Evolutionary conservation across 2,329 filamentous ascomycete species (phyloP).

Genomic region (Fusarium sulawesiense): DNA sequence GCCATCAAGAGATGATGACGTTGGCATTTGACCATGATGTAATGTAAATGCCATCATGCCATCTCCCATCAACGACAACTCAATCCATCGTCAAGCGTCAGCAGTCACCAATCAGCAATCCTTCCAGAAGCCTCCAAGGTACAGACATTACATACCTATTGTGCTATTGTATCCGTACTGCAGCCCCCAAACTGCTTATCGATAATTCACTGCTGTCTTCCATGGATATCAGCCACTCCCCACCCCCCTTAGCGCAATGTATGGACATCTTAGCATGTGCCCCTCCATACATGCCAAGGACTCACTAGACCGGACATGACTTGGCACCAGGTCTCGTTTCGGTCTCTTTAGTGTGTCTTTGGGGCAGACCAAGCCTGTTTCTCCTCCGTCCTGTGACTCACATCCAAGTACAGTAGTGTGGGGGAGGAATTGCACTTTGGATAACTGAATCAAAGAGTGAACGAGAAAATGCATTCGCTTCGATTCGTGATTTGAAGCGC

Average conservation of each 20-base stretch:
- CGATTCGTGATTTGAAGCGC: background rate
- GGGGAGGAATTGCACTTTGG: constrained; percentile 4
- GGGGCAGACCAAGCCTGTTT: constrained; percentile 38
- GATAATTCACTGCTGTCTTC: constrained; percentile 32
- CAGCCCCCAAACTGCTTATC: constrained; percentile 35
- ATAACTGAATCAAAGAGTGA: background rate
- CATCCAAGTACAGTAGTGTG: constrained; percentile 33
- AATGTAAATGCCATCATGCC: constrained; percentile 39
- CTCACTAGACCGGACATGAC: constrained; percentile 33
- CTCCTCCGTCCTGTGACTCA: constrained; percentile 46
- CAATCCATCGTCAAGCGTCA: constrained; percentile 23
- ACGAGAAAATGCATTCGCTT: background rate
- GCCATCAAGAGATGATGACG: constrained; percentile 36
- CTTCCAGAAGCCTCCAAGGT: constrained; percentile 34
- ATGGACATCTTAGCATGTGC: constrained; percentile 11
- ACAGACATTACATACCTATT: background rate
- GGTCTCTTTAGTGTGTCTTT: constrained; percentile 37
- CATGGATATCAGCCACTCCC: constrained; percentile 8
- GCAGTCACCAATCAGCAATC: constrained; percentile 31
- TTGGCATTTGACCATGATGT: constrained; percentile 36
- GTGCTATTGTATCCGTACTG: no score
- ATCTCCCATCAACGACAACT: constrained; percentile 28
- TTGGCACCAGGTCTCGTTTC: constrained; percentile 42
- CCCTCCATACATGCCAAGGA: constrained; percentile 28
- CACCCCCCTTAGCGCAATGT: constrained; percentile 4